Conservation (phyloP, 73 alveolate species). For the Strombidium stylifer region DNA sequence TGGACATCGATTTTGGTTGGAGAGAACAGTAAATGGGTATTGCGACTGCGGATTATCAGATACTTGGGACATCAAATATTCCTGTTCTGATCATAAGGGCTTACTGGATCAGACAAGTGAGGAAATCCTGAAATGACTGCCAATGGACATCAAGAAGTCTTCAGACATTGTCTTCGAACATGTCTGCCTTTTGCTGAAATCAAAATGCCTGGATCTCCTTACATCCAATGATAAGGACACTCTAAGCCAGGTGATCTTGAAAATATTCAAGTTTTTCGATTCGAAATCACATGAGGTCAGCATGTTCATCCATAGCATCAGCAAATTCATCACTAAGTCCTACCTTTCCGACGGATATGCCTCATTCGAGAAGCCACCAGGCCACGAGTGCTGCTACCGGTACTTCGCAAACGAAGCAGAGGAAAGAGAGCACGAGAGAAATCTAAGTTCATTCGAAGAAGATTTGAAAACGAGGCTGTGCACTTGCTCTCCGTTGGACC, state of each 20-base stretch:
- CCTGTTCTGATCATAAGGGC: constrained; percentile 68
- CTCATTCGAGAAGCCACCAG: neutral
- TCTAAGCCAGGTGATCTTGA: neutral
- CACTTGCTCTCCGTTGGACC: constrained; percentile 8
- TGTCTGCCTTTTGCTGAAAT: neutral
- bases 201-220: constrained; percentile 4
- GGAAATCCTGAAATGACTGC: constrained; percentile 6
- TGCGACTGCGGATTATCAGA: constrained; percentile 77
- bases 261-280: constrained; percentile 6
- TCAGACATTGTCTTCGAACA: constrained; percentile 6
- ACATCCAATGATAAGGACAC: neutral
- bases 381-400: neutral
- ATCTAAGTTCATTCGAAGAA: neutral
- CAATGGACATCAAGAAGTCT: constrained; percentile 2
- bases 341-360: neutral
- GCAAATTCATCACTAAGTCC: neutral
- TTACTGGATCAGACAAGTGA: constrained; percentile 39
- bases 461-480: neutral
- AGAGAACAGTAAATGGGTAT: constrained; percentile 63
- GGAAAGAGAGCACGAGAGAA: neutral
- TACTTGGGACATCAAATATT: constrained; percentile 69
- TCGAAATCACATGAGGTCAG: neutral
- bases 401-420: neutral
- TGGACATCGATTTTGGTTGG: constrained; percentile 63
- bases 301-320: neutral